Conservation (phyloP, 306 rosid genomes). For the Canavalia ensiformis region DNA sequence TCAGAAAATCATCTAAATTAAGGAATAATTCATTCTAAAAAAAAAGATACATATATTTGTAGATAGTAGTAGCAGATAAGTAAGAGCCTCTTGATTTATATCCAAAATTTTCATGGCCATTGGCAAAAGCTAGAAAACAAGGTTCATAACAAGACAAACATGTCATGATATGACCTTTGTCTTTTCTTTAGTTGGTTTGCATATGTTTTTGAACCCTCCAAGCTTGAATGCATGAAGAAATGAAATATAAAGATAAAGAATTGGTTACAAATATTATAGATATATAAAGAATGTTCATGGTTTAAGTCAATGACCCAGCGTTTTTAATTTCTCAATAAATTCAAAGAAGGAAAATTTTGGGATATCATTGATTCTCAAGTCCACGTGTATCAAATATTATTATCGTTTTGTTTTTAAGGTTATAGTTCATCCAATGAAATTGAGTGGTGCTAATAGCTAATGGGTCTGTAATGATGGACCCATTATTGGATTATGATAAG, state of each 20-base stretch:
- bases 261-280: neutral
- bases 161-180: neutral
- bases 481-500: conserved; percentile 49
- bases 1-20: too few relatives aligned
- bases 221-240: neutral
- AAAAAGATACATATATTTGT: neutral
- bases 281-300: neutral
- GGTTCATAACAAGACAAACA: neutral
- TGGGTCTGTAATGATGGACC: conserved; percentile 46
- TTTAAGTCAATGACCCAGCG: neutral
- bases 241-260: neutral
- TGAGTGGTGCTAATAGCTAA: conserved; percentile 23
- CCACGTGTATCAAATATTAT: neutral
- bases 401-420: neutral
- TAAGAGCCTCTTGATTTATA: neutral
- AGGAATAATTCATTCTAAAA: too few relatives aligned
- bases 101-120: neutral
- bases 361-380: conserved; percentile 16
- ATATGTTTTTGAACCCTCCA: conserved; percentile 14
- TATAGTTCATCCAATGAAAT: conserved; percentile 26
- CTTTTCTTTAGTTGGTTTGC: conserved; percentile 28
- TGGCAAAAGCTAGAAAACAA: conserved; percentile 23
- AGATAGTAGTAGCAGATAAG: neutral
- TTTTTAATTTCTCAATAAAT: neutral
- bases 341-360: neutral